Percentiles rank a stretch among this genome's conserved stretches.
phyloP scores from a whole-genome alignment of 176 grass and related monocot species.

The Eragrostis curvula region DNA sequence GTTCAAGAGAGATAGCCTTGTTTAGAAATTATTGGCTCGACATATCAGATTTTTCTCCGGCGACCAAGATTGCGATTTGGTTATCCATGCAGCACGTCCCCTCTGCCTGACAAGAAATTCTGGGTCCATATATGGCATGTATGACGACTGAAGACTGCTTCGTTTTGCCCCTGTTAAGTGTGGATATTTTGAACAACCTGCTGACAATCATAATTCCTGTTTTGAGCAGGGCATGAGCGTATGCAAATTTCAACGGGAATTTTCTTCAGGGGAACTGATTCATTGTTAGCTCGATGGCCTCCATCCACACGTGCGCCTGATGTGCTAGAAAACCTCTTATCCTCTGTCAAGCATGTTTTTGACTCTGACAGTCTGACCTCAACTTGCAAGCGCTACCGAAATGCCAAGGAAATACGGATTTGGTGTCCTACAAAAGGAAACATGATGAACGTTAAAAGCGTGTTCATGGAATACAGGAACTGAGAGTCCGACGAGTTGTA shows the following conservation, averaged over 20 bases:
- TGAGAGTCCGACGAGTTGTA: neutral
- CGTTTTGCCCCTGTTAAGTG: neutral
- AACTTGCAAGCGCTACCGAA: neutral
- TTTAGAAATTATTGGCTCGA: neutral
- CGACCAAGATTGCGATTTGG: slow-evolving; percentile 28
- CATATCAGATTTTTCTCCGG: neutral
- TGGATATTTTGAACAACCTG: too few relatives aligned
- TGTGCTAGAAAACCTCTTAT: neutral
- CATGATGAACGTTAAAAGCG: slow-evolving; percentile 12
- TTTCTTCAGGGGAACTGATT: neutral
- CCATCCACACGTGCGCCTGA: slow-evolving; percentile 12
- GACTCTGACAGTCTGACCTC: neutral
- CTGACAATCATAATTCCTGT: neutral
- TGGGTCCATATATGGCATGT: neutral
- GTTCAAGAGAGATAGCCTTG: slow-evolving; percentile 15
- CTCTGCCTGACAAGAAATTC: neutral
- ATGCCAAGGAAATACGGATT: neutral
- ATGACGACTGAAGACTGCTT: neutral
- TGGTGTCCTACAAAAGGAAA: neutral
- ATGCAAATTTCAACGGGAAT: too few relatives aligned
- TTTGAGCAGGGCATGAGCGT: neutral
- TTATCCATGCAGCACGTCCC: neutral
- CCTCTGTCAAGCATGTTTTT: neutral
- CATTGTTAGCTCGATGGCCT: neutral
- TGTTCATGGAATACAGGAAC: neutral